These are phyloP conservation scores for Spathaspora gorwiae DNA, from an alignment of 805 yeast species.

Conservation along the genomic window DNA sequence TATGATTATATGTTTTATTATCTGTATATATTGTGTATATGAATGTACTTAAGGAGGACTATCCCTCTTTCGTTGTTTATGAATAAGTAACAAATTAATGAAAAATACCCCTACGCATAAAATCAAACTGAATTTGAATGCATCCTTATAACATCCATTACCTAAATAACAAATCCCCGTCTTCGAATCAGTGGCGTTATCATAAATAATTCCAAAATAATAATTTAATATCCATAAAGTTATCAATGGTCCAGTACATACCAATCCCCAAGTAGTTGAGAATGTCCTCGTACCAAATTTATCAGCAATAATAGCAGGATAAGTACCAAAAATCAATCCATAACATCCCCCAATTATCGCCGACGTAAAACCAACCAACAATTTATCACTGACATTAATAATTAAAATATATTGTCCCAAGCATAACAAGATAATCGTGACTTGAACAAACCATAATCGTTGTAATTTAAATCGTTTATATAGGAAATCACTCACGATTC, in stretches of 20 bases:
- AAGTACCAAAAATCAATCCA: slow-evolving; percentile 68
- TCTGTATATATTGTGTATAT: neutral
- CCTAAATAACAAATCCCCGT: slow-evolving; percentile 37
- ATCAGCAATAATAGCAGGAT: slow-evolving; percentile 74
- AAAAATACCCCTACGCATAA: slow-evolving; percentile 20
- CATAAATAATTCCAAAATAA: slow-evolving; percentile 53
- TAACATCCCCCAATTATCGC: slow-evolving; percentile 58
- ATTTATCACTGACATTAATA: slow-evolving; percentile 20
- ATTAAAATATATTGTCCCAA: slow-evolving; percentile 35
- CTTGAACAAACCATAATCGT: slow-evolving; percentile 61
- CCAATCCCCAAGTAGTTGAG: slow-evolving; percentile 72
- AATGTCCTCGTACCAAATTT: slow-evolving; percentile 62
- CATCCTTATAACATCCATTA: slow-evolving; percentile 33
- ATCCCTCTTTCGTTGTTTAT: slow-evolving; percentile 12
- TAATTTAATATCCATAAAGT: slow-evolving; percentile 51
- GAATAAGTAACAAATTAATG: slow-evolving; percentile 21
- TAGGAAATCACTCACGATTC: slow-evolving; percentile 60
- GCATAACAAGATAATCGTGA: slow-evolving; percentile 33
- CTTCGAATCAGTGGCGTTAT: slow-evolving; percentile 36
- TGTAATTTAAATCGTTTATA: slow-evolving; percentile 50
- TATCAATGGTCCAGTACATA: slow-evolving; percentile 66
- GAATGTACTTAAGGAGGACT: neutral
- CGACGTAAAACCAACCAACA: slow-evolving; percentile 46
- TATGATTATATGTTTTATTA: neutral
- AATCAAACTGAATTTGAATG: slow-evolving; percentile 27